Percentiles rank a stretch among this genome's conserved stretches.
phyloP scores from a whole-genome alignment of 116 monocot genomes.

The Posidonia oceanica region DNA sequence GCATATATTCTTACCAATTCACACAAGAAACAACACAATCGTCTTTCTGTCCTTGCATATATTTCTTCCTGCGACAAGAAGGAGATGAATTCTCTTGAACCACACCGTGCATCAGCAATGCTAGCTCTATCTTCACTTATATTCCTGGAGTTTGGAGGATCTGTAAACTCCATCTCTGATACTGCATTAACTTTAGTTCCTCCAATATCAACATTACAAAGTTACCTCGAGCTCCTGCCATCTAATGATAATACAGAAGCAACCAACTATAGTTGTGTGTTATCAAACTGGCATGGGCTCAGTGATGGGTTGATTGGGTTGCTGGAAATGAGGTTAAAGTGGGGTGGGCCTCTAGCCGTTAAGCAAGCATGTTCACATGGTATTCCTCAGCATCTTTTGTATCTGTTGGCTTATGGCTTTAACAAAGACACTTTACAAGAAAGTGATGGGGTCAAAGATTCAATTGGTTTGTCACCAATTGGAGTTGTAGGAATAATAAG shows the following conservation, averaged over 20 bases:
- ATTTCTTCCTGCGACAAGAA: slow-evolving; percentile 61
- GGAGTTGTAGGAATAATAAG: slow-evolving; percentile 65
- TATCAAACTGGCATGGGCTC: slow-evolving; percentile 48
- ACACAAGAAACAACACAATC: slow-evolving; percentile 64
- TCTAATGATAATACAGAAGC: slow-evolving; percentile 34
- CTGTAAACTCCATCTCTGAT: slow-evolving; percentile 51
- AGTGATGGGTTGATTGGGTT: slow-evolving; percentile 80
- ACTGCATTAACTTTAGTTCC: slow-evolving; percentile 57
- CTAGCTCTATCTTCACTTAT: slow-evolving; percentile 69
- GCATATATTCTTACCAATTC: slow-evolving; percentile 57
- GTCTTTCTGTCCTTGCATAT: slow-evolving; percentile 71
- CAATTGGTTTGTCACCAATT: slow-evolving; percentile 58
- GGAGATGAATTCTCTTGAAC: slow-evolving; percentile 36
- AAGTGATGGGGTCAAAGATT: slow-evolving; percentile 16
- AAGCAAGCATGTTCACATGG: slow-evolving; percentile 92
- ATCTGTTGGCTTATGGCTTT: slow-evolving; percentile 39
- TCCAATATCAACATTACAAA: slow-evolving; percentile 63
- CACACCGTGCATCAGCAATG: slow-evolving; percentile 84
- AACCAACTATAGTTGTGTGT: slow-evolving; percentile 16
- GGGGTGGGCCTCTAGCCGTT: slow-evolving; percentile 75
- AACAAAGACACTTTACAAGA: slow-evolving; percentile 22
- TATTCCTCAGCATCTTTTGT: slow-evolving; percentile 68
- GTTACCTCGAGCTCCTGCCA: slow-evolving; percentile 38
- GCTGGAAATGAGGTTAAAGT: slow-evolving; percentile 59
- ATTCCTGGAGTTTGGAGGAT: slow-evolving; percentile 42